A percentile compares a stretch with the other conserved stretches of the same genome.
These are phyloP conservation scores for Cantharellus cinnabarinus DNA, from an alignment of 768 basidiomycete genomes.

Conservation along the genomic window DNA sequence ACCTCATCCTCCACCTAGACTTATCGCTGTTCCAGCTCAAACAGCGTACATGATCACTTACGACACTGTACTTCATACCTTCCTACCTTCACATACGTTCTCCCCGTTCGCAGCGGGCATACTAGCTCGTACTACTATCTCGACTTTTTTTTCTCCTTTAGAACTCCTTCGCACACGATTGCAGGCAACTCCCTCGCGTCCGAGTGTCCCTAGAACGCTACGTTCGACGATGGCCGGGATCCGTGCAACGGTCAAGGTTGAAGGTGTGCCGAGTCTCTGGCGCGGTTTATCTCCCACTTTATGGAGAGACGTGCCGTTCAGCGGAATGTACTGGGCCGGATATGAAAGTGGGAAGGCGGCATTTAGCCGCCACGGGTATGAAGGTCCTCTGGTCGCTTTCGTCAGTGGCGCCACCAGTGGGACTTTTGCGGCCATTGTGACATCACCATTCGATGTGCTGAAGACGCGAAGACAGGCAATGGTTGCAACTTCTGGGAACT, in stretches of 20 bases:
- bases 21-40: slow-evolving; percentile 81
- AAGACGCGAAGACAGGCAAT: slow-evolving; percentile 86
- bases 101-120: slow-evolving; percentile 69
- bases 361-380: slow-evolving; percentile 31
- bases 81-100: slow-evolving; percentile 32
- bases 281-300: slow-evolving; percentile 78
- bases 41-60: slow-evolving; percentile 93
- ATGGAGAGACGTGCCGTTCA: slow-evolving; percentile 96
- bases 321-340: slow-evolving; percentile 89
- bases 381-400: slow-evolving; percentile 57
- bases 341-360: slow-evolving; percentile 65
- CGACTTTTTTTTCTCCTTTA: slow-evolving; percentile 64
- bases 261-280: slow-evolving; percentile 64
- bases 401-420: slow-evolving; percentile 82
- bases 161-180: slow-evolving; percentile 89
- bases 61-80: slow-evolving; percentile 54
- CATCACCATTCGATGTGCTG: slow-evolving; percentile 90
- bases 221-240: slow-evolving; percentile 51
- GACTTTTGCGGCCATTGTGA: slow-evolving; percentile 61
- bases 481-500: slow-evolving; percentile 28
- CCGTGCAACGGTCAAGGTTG: slow-evolving; percentile 31
- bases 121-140: slow-evolving; percentile 57
- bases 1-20: slow-evolving; percentile 21
- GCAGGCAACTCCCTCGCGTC: slow-evolving; percentile 62
- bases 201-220: slow-evolving; percentile 53